Evolutionary conservation across 2,329 filamentous ascomycete species (phyloP).

Genomic region (Xylariaceae sp.): DNA sequence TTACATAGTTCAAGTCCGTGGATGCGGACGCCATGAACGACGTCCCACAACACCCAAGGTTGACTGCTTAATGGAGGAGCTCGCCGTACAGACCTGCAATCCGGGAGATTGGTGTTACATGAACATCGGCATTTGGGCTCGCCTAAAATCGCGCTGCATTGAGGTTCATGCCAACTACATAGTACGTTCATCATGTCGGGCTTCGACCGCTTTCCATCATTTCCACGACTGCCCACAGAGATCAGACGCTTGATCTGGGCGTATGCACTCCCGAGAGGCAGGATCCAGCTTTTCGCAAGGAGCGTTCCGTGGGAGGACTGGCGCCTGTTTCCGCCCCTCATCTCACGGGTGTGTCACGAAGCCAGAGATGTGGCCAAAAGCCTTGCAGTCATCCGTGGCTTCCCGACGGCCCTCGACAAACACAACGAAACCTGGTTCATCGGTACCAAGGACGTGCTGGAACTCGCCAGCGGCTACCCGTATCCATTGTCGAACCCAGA

Average conservation of each 20-base stretch:
- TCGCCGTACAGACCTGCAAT: not conserved
- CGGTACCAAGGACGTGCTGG: constrained; percentile 25
- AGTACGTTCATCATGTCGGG: constrained; percentile 19
- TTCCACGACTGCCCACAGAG: constrained; percentile 27
- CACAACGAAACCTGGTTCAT: constrained; percentile 30
- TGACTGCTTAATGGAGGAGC: no score
- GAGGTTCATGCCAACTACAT: not conserved
- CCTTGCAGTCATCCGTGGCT: constrained; percentile 27
- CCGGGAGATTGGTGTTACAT: constrained; percentile 1
- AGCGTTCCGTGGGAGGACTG: constrained; percentile 30
- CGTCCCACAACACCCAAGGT: no score
- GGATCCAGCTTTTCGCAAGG: constrained; percentile 29
- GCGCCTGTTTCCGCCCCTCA: constrained; percentile 23
- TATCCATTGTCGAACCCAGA: constrained; percentile 30
- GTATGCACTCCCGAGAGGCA: constrained; percentile 24
- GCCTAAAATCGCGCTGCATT: not conserved
- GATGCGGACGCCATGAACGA: no score
- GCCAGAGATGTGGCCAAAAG: constrained; percentile 22
- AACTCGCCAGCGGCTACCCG: constrained; percentile 30
- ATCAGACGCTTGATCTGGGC: constrained; percentile 28
- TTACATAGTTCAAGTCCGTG: no score
- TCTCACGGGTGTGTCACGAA: constrained; percentile 26
- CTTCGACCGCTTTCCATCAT: constrained; percentile 20
- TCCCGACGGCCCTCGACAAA: constrained; percentile 24
- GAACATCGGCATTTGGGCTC: not conserved